Percentiles rank a stretch among this genome's conserved stretches.
phyloP scores from a whole-genome alignment of 116 monocot species.

The Phalaenopsis hybrid region DNA sequence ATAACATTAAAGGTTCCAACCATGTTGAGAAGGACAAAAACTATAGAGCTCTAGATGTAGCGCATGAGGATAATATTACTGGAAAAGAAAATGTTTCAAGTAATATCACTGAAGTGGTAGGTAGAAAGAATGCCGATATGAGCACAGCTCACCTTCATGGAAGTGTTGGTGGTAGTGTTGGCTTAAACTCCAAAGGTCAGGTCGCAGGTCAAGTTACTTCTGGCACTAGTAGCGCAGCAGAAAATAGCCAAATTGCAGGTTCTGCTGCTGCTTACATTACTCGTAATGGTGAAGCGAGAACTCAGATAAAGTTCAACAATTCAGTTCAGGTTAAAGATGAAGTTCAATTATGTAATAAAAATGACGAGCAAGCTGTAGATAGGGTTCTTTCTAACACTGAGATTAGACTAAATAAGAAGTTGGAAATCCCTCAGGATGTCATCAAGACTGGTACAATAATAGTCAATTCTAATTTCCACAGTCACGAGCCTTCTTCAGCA shows the following conservation, averaged over 20 bases:
- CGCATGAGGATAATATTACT: slow-evolving; percentile 19
- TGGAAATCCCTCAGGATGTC: slow-evolving; percentile 16
- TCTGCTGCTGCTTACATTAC: slow-evolving; percentile 19
- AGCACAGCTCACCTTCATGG: slow-evolving; percentile 10
- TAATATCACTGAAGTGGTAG: slow-evolving; percentile 11
- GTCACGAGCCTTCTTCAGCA: slow-evolving; percentile 14
- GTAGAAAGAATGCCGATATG: slow-evolving; percentile 10
- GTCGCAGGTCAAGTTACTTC: slow-evolving; percentile 7
- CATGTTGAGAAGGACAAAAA: slow-evolving; percentile 16
- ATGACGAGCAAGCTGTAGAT: slow-evolving; percentile 18
- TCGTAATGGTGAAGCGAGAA: slow-evolving; percentile 15
- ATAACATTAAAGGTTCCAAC: slow-evolving; percentile 10
- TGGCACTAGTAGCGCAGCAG: slow-evolving; percentile 8
- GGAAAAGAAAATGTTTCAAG: slow-evolving; percentile 14
- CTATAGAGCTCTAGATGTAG: slow-evolving; percentile 11
- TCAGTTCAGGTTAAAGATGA: slow-evolving; percentile 37
- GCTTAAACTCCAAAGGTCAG: slow-evolving; percentile 18
- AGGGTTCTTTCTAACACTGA: slow-evolving; percentile 13
- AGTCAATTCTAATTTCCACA: slow-evolving; percentile 14
- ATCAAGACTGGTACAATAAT: slow-evolving; percentile 12
- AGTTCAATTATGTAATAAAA: slow-evolving; percentile 17
- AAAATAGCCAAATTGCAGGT: slow-evolving; percentile 16
- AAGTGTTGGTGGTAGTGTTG: slow-evolving; percentile 4
- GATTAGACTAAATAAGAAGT: slow-evolving; percentile 10
- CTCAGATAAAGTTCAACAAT: slow-evolving; percentile 10